Base-by-base conservation (phyloP, 2,329 filamentous ascomycete genomes). In the Salinomyces thailandicus region DNA sequence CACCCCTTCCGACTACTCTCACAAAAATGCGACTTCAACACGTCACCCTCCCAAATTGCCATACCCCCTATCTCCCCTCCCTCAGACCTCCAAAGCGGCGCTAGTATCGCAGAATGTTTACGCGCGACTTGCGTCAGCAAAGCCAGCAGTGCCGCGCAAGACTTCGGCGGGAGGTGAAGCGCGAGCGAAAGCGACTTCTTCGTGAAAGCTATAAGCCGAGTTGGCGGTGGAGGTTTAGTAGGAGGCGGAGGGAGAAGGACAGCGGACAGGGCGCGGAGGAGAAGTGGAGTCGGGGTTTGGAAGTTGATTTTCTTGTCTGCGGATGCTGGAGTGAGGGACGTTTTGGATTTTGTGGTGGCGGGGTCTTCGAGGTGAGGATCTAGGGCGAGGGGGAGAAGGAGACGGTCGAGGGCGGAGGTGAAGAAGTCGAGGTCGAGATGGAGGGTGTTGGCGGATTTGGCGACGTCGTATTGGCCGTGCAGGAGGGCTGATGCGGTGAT, bases 401-500 rank as follows among this genome's bases (percentile, higher is more conserved):
- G 83, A 49, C 79, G 80, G 70, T 93, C 98, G 41, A 98, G 82
- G 61, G 95, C 84, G 11, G 82, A 85, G 51, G 85, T 87, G 71
- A 98, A 98, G 71, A 87, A 95, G 51, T 81, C 85, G 24, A 98
- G 75, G 59, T 98, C 93, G 33, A 98, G 78, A 53, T 87, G 83
- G 4, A 96, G 73, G 30, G 79, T 72, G 29, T 79, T 74, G 39
- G 85, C 81, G 33, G 85, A 82, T 62, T 86, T 89, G 63, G 83
- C 80, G 12, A 79, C 85, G 53, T 95, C 89, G 16, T 44, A 40
- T 64, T 98, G 91, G 33, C 91, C 89, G 46, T 91, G 84, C 26
- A 98, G 77, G 5, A 98, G 77, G n/a, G 89, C 86, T 55, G 93
- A 96, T 17, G 93, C 91, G 1, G 91, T 98, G 52, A 93, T 86